Conservation (phyloP, 2,329 filamentous ascomycete genomes). For the Lojkania enalia region DNA sequence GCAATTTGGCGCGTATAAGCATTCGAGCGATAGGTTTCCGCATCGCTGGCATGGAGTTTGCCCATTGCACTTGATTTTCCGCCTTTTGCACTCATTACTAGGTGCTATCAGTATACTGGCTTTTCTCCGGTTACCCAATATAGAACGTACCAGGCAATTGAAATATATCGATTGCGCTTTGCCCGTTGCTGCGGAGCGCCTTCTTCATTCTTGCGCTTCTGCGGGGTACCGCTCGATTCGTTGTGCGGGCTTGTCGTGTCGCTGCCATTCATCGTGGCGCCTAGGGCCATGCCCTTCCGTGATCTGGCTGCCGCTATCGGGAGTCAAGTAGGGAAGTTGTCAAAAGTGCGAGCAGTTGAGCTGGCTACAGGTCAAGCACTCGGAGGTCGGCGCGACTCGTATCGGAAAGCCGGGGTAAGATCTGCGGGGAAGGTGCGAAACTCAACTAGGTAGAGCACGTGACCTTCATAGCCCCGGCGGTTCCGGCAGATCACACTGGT, state of each 20-base stretch:
- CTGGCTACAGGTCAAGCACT: too few relatives aligned
- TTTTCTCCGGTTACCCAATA: constrained; percentile 31
- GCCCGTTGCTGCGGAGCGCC: constrained; percentile 54
- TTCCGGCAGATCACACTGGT: too few relatives aligned
- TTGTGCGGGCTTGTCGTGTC: constrained; percentile 40
- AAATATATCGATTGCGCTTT: constrained; percentile 69
- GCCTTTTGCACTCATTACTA: constrained; percentile 67
- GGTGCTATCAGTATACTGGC: constrained; percentile 14
- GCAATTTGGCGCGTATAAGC: constrained; percentile 68
- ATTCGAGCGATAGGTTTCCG: constrained; percentile 66
- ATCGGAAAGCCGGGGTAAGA: not conserved
- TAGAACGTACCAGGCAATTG: constrained; percentile 63
- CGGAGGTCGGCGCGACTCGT: too few relatives aligned
- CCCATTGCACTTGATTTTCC: constrained; percentile 71
- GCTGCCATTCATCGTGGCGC: constrained; percentile 27
- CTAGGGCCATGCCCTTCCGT: constrained; percentile 4
- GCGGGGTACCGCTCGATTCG: constrained; percentile 22
- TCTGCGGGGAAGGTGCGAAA: not conserved
- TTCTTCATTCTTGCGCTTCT: constrained; percentile 52
- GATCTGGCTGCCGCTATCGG: not conserved
- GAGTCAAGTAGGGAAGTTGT: too few relatives aligned
- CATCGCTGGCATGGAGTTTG: constrained; percentile 67
- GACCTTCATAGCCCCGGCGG: too few relatives aligned
- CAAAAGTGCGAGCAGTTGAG: too few relatives aligned
- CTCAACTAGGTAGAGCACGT: not conserved